Conservation (phyloP, 2,329 filamentous ascomycete species). For the Calonectria hongkongensis region DNA sequence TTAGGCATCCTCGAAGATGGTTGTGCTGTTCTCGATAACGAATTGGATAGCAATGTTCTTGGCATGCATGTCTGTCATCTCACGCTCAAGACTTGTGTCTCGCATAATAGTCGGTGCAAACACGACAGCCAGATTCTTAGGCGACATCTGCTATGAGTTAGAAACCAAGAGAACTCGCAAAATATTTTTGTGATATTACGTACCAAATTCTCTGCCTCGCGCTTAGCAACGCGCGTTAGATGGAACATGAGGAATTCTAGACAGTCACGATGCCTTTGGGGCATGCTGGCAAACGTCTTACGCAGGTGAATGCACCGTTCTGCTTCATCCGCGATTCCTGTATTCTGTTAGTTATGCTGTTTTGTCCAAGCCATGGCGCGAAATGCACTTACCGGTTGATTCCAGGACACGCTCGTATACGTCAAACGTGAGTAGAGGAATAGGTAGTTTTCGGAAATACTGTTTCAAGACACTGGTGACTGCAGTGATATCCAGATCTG, state of each 20-base stretch:
- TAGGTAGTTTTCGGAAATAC: slow-evolving; percentile 95
- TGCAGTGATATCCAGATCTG: slow-evolving; percentile 94
- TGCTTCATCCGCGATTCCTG: slow-evolving; percentile 78
- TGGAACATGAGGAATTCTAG: slow-evolving; percentile 97
- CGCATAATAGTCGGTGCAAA: slow-evolving; percentile 99
- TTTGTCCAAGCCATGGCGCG: background rate
- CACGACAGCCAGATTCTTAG: slow-evolving; percentile 95
- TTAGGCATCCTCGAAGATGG: slow-evolving; percentile 79
- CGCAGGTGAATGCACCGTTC: slow-evolving; percentile 84
- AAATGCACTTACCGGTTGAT: slow-evolving; percentile 77
- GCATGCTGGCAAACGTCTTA: slow-evolving; percentile 85
- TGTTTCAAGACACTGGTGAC: slow-evolving; percentile 97
- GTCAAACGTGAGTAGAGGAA: slow-evolving; percentile 91
- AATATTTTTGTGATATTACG: slow-evolving; percentile 54
- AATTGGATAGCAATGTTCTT: slow-evolving; percentile 96
- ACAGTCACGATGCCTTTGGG: slow-evolving; percentile 89
- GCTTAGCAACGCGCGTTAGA: slow-evolving; percentile 87
- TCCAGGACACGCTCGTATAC: slow-evolving; percentile 94
- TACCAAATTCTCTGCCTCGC: slow-evolving; percentile 89
- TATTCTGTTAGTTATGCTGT: slow-evolving; percentile 46
- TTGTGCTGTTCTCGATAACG: slow-evolving; percentile 90
- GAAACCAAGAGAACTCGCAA: slow-evolving; percentile 8
- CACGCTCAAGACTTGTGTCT: slow-evolving; percentile 89
- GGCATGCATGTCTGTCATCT: slow-evolving; percentile 96
- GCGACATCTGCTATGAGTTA: slow-evolving; percentile 82